Conservation (phyloP, 148 eudicot species). For the Heliamphora exappendiculata region DNA sequence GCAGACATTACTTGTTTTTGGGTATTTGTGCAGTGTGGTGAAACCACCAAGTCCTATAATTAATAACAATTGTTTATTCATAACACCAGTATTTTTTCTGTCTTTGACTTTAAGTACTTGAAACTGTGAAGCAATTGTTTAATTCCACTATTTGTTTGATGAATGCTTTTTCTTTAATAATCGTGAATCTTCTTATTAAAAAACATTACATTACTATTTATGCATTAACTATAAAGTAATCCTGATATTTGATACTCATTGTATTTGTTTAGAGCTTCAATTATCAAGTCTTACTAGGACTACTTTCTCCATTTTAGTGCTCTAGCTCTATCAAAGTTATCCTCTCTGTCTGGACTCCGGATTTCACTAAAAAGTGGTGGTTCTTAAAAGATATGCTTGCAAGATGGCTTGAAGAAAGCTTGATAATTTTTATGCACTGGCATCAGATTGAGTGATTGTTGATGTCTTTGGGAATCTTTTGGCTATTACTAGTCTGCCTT, state of each 20-base stretch:
- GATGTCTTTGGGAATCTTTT: neutral
- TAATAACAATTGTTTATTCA: neutral
- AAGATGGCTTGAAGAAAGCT: neutral
- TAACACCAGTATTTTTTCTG: neutral
- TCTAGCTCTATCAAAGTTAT: conserved; percentile 4
- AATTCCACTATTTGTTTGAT: neutral
- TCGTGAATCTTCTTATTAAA: neutral
- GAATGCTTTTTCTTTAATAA: neutral
- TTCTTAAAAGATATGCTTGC: neutral
- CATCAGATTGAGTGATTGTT: neutral
- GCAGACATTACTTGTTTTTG: neutral
- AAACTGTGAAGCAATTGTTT: neutral
- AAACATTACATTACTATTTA: too few species aligned
- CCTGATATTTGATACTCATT: neutral
- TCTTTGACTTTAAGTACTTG: neutral
- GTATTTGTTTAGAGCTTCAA: neutral
- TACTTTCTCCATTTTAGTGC: neutral
- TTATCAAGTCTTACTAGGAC: neutral
- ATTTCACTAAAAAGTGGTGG: neutral
- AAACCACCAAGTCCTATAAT: neutral
- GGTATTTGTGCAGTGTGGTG: neutral
- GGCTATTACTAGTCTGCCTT: neutral
- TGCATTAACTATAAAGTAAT: too few species aligned
- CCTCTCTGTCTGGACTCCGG: neutral
- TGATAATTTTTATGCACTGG: neutral